phyloP scores from a whole-genome alignment of 768 basidiomycete species.

The Suillus luteus region DNA sequence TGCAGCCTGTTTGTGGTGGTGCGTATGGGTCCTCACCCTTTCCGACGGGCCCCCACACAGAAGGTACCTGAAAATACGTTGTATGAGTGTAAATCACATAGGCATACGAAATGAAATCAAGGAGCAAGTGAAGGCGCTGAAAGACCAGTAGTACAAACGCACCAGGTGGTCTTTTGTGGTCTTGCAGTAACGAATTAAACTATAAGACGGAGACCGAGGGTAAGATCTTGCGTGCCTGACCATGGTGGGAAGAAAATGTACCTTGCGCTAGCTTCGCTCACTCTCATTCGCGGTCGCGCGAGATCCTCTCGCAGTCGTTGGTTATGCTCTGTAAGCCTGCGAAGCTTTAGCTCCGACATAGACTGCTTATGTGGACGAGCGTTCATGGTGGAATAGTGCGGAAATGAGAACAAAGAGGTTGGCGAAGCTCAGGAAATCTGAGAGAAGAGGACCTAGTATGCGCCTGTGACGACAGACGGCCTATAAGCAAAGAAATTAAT shows the following conservation, averaged over 20 bases:
- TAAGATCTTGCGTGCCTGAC: slow-evolving; percentile 8
- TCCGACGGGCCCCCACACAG: slow-evolving; percentile 90
- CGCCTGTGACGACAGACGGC: neutral
- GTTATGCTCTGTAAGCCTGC: slow-evolving; percentile 92
- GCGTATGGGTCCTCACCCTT: slow-evolving; percentile 94
- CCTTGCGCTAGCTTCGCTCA: slow-evolving; percentile 91
- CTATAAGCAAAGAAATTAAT: slow-evolving; percentile 18
- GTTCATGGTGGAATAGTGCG: slow-evolving; percentile 50
- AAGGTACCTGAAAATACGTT: slow-evolving; percentile 63
- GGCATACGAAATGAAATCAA: neutral
- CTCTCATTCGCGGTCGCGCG: slow-evolving; percentile 82
- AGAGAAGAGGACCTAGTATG: neutral
- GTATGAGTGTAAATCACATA: neutral
- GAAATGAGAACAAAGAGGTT: slow-evolving; percentile 8
- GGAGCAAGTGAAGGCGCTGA: neutral
- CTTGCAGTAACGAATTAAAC: slow-evolving; percentile 93
- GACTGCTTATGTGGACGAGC: slow-evolving; percentile 86
- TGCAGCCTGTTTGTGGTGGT: slow-evolving; percentile 74
- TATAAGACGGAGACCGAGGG: slow-evolving; percentile 32
- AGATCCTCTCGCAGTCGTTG: slow-evolving; percentile 89
- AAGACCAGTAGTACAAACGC: slow-evolving; percentile 33
- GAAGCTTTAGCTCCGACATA: slow-evolving; percentile 97
- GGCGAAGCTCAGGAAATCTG: slow-evolving; percentile 3
- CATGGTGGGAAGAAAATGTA: slow-evolving; percentile 29
- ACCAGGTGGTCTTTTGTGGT: slow-evolving; percentile 89